Evolutionary conservation across 2,329 filamentous ascomycete species (phyloP).

Genomic region (Cladophialophora psammophila): DNA sequence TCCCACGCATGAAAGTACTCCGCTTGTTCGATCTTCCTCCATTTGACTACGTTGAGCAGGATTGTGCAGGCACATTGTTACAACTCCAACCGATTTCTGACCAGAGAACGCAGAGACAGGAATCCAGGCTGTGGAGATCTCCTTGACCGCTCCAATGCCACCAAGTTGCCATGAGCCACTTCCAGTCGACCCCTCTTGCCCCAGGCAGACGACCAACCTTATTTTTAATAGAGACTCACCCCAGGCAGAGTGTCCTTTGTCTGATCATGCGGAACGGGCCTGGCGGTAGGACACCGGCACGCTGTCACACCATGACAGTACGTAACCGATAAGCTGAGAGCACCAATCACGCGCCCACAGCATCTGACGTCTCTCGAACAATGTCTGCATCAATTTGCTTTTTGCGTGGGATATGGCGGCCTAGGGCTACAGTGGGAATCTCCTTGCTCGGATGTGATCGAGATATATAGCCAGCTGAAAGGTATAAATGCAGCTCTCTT

Average conservation of each 20-base stretch:
- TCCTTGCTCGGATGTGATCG: not conserved
- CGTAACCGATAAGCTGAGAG: slow-evolving; percentile 2
- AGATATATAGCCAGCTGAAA: not conserved
- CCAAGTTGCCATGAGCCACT: not conserved
- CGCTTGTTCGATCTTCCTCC: not conserved
- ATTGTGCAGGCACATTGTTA: not conserved
- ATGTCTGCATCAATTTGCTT: not conserved
- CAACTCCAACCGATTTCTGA: not conserved
- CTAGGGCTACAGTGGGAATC: not conserved
- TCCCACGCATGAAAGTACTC: slow-evolving; percentile 1
- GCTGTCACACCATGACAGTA: not conserved
- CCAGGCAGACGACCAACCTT: not conserved
- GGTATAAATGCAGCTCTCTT: slow-evolving; percentile 5
- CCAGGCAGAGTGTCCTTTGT: not conserved
- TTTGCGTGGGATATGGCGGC: not conserved
- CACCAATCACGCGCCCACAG: not conserved
- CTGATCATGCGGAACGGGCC: not conserved
- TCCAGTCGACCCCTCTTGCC: not conserved
- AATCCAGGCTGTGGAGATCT: not conserved
- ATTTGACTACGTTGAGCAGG: not conserved
- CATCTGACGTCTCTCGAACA: not conserved
- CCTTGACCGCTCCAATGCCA: not conserved
- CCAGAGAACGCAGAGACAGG: not conserved
- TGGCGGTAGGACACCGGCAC: not conserved
- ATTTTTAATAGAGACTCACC: not conserved